Conservation (phyloP, 306 rosid genomes). For the Fagus sylvatica region DNA sequence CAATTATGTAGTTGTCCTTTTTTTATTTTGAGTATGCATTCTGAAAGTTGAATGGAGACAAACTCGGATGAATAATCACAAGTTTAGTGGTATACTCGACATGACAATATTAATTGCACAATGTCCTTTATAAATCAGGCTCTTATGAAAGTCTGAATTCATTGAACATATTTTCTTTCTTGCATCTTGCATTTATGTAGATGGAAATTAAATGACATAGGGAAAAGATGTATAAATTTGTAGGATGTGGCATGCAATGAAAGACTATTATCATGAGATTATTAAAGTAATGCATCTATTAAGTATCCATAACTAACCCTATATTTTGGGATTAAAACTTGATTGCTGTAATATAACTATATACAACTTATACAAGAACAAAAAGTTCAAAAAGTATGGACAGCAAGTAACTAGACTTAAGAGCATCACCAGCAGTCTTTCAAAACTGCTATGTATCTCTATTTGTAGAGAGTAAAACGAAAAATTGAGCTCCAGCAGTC, state of each 20-base stretch:
- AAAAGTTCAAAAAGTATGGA: too few species aligned
- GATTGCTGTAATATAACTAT: too few species aligned
- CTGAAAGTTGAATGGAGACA: constrained; percentile 44
- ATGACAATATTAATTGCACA: constrained; percentile 19
- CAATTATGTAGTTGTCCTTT: constrained; percentile 49
- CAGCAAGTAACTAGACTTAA: too few species aligned
- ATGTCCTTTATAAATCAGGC: neutral
- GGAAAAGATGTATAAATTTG: neutral
- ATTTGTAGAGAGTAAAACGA: too few species aligned
- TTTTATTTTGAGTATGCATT: constrained; percentile 30
- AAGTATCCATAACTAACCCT: too few species aligned
- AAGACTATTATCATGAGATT: neutral
- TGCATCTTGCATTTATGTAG: neutral
- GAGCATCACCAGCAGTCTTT: too few species aligned
- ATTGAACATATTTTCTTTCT: neutral
- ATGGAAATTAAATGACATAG: constrained; percentile 7
- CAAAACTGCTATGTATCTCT: too few species aligned
- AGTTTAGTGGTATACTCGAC: constrained; percentile 7
- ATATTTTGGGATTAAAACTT: too few species aligned
- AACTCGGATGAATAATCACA: constrained; percentile 33
- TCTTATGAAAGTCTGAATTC: neutral
- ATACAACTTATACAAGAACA: too few species aligned
- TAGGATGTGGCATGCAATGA: neutral
- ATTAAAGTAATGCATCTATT: neutral
- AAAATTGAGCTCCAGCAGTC: too few species aligned